These are phyloP conservation scores for Colletotrichum limetticola DNA, from an alignment of 2,329 filamentous ascomycete genomes.

Conservation along the genomic window DNA sequence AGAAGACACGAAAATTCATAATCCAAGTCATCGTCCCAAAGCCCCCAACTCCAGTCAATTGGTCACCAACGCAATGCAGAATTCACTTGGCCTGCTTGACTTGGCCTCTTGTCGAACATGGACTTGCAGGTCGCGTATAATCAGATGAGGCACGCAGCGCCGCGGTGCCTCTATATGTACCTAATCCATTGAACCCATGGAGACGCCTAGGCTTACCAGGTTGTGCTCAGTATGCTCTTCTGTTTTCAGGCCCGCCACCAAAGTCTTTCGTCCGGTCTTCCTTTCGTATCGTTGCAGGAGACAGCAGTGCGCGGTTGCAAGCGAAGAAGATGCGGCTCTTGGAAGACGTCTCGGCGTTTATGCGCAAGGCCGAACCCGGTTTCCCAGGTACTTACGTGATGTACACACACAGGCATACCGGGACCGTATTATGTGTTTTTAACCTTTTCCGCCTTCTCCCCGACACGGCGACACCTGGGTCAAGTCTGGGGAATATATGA, in stretches of 20 bases:
- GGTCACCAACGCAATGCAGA: background rate
- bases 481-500: background rate
- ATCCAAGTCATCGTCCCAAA: background rate
- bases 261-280: background rate
- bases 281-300: background rate
- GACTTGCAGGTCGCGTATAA: background rate
- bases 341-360: constrained; percentile 21
- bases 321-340: constrained; percentile 16
- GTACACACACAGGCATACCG: too few species aligned
- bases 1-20: background rate
- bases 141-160: background rate
- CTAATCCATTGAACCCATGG: background rate
- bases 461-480: background rate
- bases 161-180: background rate
- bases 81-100: background rate
- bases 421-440: background rate
- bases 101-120: background rate
- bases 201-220: background rate
- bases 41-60: background rate
- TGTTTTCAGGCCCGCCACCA: background rate
- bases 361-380: background rate
- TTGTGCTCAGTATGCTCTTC: background rate
- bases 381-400: accelerated
- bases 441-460: background rate
- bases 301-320: background rate